Evolutionary conservation across 169 alveolate genomes (phyloP).

Genomic region (Neospora caninum): DNA sequence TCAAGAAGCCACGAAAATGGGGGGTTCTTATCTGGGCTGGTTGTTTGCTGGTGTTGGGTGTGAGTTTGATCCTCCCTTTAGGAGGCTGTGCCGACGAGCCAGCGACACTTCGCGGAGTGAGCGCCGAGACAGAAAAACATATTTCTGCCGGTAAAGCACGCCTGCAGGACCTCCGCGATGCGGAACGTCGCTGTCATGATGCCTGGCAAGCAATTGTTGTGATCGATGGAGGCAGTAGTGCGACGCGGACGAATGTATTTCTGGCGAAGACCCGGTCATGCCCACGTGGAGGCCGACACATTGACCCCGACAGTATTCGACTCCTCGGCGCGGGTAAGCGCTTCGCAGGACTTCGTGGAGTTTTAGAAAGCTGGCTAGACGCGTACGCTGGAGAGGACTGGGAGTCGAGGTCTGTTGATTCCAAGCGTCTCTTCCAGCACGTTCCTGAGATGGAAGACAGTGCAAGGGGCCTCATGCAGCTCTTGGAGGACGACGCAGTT

Average conservation of each 20-base stretch:
- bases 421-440: too few species aligned
- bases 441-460: too few species aligned
- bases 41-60: too few species aligned
- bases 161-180: too few species aligned
- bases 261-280: constrained; percentile 10
- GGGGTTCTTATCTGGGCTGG: too few species aligned
- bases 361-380: constrained; percentile 28
- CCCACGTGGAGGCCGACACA: background rate
- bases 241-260: background rate
- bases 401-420: background rate
- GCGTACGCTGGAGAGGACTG: constrained; percentile 32
- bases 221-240: constrained; percentile 46
- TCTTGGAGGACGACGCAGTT: too few species aligned
- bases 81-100: background rate
- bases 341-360: constrained; percentile 3
- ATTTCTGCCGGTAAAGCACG: too few species aligned
- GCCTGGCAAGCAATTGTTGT: constrained; percentile 16
- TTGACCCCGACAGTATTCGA: background rate
- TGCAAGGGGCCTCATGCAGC: too few species aligned
- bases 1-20: too few species aligned
- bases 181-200: background rate
- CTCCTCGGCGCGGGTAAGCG: constrained; percentile 10
- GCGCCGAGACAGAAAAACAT: constrained; percentile 32
- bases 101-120: constrained; percentile 21
- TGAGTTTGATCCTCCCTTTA: too few species aligned